Percentiles rank a stretch among this genome's conserved stretches.
These are phyloP conservation scores for Graphiopsis chlorocephala DNA, from an alignment of 2,329 filamentous ascomycete species.

Conservation along the genomic window DNA sequence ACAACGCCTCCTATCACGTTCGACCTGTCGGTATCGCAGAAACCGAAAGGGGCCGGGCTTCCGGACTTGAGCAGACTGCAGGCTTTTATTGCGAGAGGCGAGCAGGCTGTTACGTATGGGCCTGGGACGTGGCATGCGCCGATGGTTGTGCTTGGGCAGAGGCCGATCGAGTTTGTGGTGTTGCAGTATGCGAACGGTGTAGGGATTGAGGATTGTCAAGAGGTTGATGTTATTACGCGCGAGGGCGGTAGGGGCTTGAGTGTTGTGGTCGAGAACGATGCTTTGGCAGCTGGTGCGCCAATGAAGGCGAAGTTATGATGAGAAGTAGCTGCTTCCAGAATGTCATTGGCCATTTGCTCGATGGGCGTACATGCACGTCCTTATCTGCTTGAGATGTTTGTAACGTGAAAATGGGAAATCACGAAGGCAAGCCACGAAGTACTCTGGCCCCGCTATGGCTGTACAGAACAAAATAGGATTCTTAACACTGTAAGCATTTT, in stretches of 20 bases:
- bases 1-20: constrained; percentile 25
- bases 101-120: constrained; percentile 87
- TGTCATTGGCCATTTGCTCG: neutral
- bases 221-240: constrained; percentile 53
- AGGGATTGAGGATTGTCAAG: constrained; percentile 80
- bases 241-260: constrained; percentile 27
- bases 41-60: constrained; percentile 51
- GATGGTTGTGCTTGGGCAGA: constrained; percentile 78
- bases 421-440: neutral
- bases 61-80: constrained; percentile 69
- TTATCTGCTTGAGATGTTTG: neutral
- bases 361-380: neutral
- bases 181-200: constrained; percentile 86
- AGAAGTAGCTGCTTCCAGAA: neutral
- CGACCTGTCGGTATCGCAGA: constrained; percentile 21
- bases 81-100: constrained; percentile 74
- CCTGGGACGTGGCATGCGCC: constrained; percentile 95
- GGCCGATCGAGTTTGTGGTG: constrained; percentile 79
- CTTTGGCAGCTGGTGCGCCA: constrained; percentile 7
- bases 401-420: neutral
- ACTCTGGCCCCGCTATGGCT: neutral
- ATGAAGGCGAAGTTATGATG: constrained; percentile 25
- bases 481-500: too few species aligned
- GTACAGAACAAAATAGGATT: neutral
- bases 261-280: constrained; percentile 30